Evolutionary conservation across 2,329 filamentous ascomycete genomes (phyloP), one percentile per base, ranked within the genome.

Genomic region (Colletotrichum sp.): DNA sequence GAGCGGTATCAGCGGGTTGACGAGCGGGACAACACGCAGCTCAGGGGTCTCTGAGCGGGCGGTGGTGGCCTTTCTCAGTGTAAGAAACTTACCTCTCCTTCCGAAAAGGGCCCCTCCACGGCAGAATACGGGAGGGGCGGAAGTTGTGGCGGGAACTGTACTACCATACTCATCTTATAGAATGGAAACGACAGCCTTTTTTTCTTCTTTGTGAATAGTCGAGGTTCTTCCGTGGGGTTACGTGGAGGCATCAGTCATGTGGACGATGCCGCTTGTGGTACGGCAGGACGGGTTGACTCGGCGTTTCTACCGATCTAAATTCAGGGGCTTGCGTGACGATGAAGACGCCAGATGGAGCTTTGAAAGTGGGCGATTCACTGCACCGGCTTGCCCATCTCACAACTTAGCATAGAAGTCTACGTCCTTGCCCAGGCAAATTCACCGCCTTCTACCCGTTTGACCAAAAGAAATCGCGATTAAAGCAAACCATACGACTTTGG

Each of bases 1-100:
- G 89, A 92, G 81, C 85, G 91, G 79, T 93, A 93, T 80, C 86
- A 82, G 78, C 88, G 87, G 1, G 82, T 90, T 75, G 86, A 87
- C 57, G 79, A 87, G 81, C 84, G 86, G 79, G 86, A 89, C 77
- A 86, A 87, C 75, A 85, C 86, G 32, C 82, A 85, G 71, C 81
- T 89, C 75, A 82, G 88, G 79, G 86, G 87, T 39, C 60, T 78
- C 52, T 78, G 64, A 76, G 52, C 30, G 26, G 16, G 24, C n/a
- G 36, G 34, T 60, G 18, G 30, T 49, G 24, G 9, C 34, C 21
- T 16, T 9, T 28, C 5, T 8, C 16, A 62, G 30, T 32, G 59
- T 52, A 52, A 52, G 44, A 52, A 52, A 52, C 44, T 52, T 52
- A 34, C 30, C 26, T 21, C 15, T 62, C 28, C 28, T 30, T 30